Conservation (phyloP, 371 early-diverging fungal genomes). For the Caulochytrium protostelioides region DNA sequence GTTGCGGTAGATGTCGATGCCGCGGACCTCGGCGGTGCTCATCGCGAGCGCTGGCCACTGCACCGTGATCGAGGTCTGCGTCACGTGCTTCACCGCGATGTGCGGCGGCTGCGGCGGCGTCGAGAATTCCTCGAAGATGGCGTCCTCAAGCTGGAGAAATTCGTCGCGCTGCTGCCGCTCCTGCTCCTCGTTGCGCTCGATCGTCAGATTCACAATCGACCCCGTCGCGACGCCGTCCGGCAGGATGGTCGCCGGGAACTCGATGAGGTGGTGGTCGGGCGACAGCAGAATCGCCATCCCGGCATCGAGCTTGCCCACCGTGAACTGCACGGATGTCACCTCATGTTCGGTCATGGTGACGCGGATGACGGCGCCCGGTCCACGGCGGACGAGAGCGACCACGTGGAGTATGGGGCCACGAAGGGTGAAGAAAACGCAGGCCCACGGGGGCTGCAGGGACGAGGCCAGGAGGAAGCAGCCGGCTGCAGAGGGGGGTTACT, state of each 20-base stretch:
- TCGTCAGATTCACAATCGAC: conserved; percentile 79
- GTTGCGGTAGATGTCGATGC: conserved; percentile 68
- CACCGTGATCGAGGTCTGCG: conserved; percentile 72
- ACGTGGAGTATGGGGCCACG: too few relatives aligned
- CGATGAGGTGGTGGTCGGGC: conserved; percentile 88
- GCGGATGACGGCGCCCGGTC: too few relatives aligned
- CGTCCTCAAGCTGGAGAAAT: conserved; percentile 64
- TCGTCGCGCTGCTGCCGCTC: conserved; percentile 57
- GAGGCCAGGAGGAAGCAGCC: too few relatives aligned
- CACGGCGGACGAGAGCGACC: too few relatives aligned
- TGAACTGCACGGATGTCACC: conserved; percentile 47
- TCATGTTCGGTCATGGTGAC: too few relatives aligned
- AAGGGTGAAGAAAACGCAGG: too few relatives aligned
- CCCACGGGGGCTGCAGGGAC: too few relatives aligned
- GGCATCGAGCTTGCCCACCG: conserved; percentile 78
- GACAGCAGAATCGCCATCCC: conserved; percentile 69
- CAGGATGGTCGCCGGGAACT: conserved; percentile 85
- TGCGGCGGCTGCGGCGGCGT: conserved; percentile 53
- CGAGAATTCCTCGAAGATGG: conserved; percentile 49
- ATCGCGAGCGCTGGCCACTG: conserved; percentile 73
- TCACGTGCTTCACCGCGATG: conserved; percentile 44
- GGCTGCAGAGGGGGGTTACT: too few relatives aligned
- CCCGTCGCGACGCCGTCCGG: conserved; percentile 83
- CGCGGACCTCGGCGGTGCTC: conserved; percentile 51
- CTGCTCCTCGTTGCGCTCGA: conserved; percentile 59